A percentile compares a stretch with the other conserved stretches of the same genome.
Conservation (phyloP, 768 basidiomycete species). For the Hemileccinum rubropunctum region DNA sequence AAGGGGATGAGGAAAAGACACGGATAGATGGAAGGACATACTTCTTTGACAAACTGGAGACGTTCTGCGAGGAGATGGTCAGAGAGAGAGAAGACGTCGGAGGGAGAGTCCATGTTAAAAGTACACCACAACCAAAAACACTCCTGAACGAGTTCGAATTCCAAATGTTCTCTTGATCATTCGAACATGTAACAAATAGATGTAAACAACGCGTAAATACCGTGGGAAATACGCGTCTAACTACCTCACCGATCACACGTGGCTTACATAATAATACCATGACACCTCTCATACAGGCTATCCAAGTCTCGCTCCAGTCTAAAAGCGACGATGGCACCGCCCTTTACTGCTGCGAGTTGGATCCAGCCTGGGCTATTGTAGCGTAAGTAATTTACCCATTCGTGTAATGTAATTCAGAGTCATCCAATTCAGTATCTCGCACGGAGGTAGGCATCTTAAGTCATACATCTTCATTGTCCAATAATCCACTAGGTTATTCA, state of each 20-base stretch:
- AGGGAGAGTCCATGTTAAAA: conserved; percentile 28
- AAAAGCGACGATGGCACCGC: conserved; percentile 19
- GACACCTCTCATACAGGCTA: conserved; percentile 21
- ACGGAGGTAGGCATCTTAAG: conserved; percentile 42
- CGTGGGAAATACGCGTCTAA: conserved; percentile 26
- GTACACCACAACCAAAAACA: conserved; percentile 20
- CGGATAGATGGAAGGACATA: conserved; percentile 23
- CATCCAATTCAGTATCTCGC: conserved; percentile 40
- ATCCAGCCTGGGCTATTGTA: conserved; percentile 44
- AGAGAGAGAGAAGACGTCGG: conserved; percentile 72
- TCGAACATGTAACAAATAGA: conserved; percentile 29
- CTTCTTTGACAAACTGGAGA: conserved; percentile 76
- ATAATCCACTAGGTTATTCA: conserved; percentile 47
- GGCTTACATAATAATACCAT: neutral
- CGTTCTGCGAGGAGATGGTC: conserved; percentile 70
- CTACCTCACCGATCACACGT: conserved; percentile 16
- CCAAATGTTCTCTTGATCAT: neutral
- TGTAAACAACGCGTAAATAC: conserved; percentile 29
- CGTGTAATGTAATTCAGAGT: neutral
- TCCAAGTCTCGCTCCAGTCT: conserved; percentile 19
- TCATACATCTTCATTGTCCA: neutral
- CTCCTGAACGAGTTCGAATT: neutral
- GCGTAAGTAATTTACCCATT: conserved; percentile 33
- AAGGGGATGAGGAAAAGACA: conserved; percentile 1
- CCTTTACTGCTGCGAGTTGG: conserved; percentile 34